A percentile compares a stretch with the other conserved stretches of the same genome.
Conservation (phyloP, 2,329 filamentous ascomycete genomes). For the Bipolaris zeicola region DNA sequence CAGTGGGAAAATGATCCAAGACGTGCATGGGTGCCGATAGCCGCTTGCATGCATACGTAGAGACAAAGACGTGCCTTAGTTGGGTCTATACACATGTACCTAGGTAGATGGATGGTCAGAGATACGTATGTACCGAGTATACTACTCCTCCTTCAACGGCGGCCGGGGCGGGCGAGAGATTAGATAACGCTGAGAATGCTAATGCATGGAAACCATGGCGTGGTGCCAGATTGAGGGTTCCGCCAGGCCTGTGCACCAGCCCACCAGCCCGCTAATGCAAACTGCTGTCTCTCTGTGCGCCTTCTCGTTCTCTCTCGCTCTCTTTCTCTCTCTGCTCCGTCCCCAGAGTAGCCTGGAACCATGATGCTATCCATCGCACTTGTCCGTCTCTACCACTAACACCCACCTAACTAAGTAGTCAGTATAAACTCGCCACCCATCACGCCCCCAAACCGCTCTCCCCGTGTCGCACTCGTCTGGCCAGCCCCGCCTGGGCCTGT, state of each 20-base stretch:
- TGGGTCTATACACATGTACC: too few species aligned
- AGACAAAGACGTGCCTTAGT: too few species aligned
- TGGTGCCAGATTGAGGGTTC: slow-evolving; percentile 6
- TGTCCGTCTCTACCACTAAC: not conserved
- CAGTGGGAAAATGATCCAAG: slow-evolving; percentile 1
- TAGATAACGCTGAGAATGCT: slow-evolving; percentile 15
- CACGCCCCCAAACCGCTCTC: too few species aligned
- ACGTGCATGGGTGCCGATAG: not conserved
- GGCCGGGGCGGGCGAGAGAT: slow-evolving; percentile 2
- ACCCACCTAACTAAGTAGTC: too few species aligned
- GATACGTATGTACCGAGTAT: too few species aligned
- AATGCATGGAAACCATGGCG: slow-evolving; percentile 4
- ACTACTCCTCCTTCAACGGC: not conserved
- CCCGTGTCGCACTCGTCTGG: too few species aligned
- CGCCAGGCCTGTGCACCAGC: slow-evolving; percentile 9
- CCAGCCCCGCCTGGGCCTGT: not conserved
- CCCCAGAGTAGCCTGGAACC: not conserved
- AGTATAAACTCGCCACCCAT: too few species aligned
- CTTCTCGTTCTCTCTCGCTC: not conserved
- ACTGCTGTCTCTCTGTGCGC: slow-evolving; percentile 5
- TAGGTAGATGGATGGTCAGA: too few species aligned
- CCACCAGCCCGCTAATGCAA: slow-evolving; percentile 17
- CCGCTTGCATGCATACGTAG: not conserved
- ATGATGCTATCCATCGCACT: slow-evolving; percentile 3
- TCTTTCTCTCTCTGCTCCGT: not conserved